A percentile compares a stretch with the other conserved stretches of the same genome.
Evolutionary conservation across 75 land plant species (phyloP).

Genomic region (Larix kaempferi): DNA sequence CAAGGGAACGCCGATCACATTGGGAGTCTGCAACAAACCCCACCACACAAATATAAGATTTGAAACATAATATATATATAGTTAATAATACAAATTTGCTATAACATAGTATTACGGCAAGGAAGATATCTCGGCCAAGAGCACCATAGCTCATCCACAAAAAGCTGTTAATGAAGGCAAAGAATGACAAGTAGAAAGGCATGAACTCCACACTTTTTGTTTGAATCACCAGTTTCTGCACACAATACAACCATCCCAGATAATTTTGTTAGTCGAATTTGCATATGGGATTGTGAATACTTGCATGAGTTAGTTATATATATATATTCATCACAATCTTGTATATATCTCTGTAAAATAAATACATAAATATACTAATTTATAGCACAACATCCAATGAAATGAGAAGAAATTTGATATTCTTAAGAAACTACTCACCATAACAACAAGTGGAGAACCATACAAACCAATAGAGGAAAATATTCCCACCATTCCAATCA

Average conservation of each 20-base stretch:
- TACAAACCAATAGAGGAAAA: not conserved
- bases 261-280: too few species aligned
- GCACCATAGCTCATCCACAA: conserved; percentile 52
- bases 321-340: too few species aligned
- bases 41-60: too few species aligned
- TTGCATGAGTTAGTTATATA: too few species aligned
- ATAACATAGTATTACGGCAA: conserved; percentile 25
- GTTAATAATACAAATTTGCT: not conserved
- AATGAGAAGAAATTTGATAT: not conserved
- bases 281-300: too few species aligned
- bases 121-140: conserved; percentile 32
- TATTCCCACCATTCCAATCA: not conserved
- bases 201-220: conserved; percentile 60
- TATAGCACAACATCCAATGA: too few species aligned
- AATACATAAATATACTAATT: not conserved
- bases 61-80: not conserved
- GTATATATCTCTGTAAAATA: too few species aligned
- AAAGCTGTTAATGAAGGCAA: conserved; percentile 39
- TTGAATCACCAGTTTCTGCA: conserved; percentile 48
- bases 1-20: conserved; percentile 52
- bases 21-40: conserved; percentile 44
- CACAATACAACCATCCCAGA: too few species aligned
- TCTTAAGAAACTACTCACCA: not conserved
- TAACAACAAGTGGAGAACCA: not conserved
- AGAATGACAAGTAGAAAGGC: conserved; percentile 56